Evolutionary conservation across 176 grass and related monocot species (phyloP).

Genomic region (Metroxylon sagu): DNA sequence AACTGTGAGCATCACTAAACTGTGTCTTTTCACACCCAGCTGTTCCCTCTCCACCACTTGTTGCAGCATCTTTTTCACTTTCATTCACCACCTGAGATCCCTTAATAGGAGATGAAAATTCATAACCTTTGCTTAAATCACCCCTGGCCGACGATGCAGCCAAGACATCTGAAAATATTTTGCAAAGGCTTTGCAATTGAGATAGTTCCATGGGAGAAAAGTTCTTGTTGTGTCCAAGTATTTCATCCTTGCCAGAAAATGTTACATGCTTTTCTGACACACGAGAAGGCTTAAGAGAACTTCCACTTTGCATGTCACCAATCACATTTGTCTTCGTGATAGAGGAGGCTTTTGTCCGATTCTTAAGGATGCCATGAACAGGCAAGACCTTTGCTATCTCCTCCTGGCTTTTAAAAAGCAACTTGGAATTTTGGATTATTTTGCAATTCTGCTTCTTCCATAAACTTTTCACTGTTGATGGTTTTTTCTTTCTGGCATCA

Average conservation of each 20-base stretch:
- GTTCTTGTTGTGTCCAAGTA: neutral
- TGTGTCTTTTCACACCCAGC: neutral
- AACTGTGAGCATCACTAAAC: neutral
- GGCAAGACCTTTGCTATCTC: neutral
- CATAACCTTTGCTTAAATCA: neutral
- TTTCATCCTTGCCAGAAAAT: neutral
- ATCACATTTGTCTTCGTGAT: neutral
- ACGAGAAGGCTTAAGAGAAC: neutral
- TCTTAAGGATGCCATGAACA: neutral
- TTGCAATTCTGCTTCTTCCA: neutral
- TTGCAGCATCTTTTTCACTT: no score
- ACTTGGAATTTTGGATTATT: neutral
- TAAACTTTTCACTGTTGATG: neutral
- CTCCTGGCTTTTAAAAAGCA: neutral
- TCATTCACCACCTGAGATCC: neutral
- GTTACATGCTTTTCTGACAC: neutral
- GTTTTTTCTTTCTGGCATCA: neutral
- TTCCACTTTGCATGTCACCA: neutral
- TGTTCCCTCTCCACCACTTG: no score
- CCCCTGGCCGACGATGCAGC: neutral
- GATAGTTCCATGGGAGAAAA: neutral
- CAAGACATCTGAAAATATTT: neutral
- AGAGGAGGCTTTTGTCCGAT: neutral
- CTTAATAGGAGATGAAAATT: neutral
- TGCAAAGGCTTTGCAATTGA: neutral